Percentiles rank a stretch among this genome's conserved stretches.
Conservation (phyloP, 2,329 filamentous ascomycete species). For the Curvularia sp. region DNA sequence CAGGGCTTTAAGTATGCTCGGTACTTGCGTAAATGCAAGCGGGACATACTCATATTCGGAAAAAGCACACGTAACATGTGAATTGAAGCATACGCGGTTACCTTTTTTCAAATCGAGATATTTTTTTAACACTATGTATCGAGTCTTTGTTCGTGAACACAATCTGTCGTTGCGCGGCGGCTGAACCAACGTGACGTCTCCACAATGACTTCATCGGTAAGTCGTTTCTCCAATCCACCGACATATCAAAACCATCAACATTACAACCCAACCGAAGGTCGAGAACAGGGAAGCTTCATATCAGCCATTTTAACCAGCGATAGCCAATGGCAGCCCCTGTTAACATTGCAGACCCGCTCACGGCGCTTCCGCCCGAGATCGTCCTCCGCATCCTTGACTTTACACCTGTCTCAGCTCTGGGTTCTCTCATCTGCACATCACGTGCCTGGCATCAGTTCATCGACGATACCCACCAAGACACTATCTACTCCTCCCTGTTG, state of each 20-base stretch:
- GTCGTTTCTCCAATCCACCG: conserved; percentile 6
- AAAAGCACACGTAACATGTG: neutral
- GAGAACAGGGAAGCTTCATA: neutral
- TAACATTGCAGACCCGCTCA: conserved; percentile 10
- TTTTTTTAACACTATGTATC: neutral
- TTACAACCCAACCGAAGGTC: neutral
- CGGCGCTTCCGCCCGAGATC: conserved; percentile 15
- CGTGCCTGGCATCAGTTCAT: conserved; percentile 17
- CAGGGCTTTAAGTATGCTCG: neutral
- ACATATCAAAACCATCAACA: conserved; percentile 8
- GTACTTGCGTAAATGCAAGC: neutral
- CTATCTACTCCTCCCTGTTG: conserved; percentile 11
- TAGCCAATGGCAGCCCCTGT: neutral
- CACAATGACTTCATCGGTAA: conserved; percentile 19
- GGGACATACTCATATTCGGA: neutral
- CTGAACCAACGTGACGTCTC: conserved; percentile 10
- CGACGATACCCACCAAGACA: conserved; percentile 11
- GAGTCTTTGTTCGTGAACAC: neutral
- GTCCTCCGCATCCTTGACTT: conserved; percentile 18
- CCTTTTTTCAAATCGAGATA: neutral
- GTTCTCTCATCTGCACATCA: conserved; percentile 9
- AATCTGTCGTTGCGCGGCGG: neutral
- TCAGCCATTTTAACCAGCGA: neutral
- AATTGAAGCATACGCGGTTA: neutral
- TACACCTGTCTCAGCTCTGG: conserved; percentile 11